Evolutionary conservation across 78 protist genomes (phyloP), one percentile per base, ranked within the genome.

Genomic region (Tieghemostelium lacteum): DNA sequence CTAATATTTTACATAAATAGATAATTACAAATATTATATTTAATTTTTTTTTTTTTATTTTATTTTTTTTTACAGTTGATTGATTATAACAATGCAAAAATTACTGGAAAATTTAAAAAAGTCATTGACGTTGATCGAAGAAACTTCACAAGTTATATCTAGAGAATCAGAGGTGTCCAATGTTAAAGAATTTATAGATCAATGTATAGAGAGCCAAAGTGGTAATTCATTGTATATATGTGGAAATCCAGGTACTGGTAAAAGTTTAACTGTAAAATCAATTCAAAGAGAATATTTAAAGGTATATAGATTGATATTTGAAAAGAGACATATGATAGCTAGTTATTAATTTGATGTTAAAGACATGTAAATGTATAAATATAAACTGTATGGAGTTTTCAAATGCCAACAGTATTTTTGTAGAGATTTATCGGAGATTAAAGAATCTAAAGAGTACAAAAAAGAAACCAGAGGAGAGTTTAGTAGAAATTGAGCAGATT

Each of bases 241-340:
- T 69, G 89, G 89, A 5, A 42, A 42, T 19, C 89, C 89, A 5
- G 89, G 89, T 20, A 83, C 89, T 57, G 89, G 89, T 1, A 83
- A 83, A 69, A 83, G 58, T 31, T 58, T 83, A 42, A 58, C 77
- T 6, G 34, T 57, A 29, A 62, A 20, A 17, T 33, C 62, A 62
- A 24, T 60, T 3, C 20, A 37, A 78, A 42, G 73, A 20, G 33
- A 55, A 28, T 36, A 28, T 55, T 31, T 40, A 33, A 36, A 55
- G 12, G 24, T 31, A 52, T 2, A 63, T 71, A 52, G 19, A 0
- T 69, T 24, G 19, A 31, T 10, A 26, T 62, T 29, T 62, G 16
- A n/a, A n/a, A n/a, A n/a, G n/a, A n/a, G n/a, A n/a, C n/a, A n/a
- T n/a, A n/a, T n/a, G n/a, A n/a, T n/a, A n/a, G n/a, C n/a, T 57